Evolutionary conservation across 129 eudicot species (phyloP), one percentile per base, ranked within the genome.

Genomic region (Chrysanthemum seticuspe): DNA sequence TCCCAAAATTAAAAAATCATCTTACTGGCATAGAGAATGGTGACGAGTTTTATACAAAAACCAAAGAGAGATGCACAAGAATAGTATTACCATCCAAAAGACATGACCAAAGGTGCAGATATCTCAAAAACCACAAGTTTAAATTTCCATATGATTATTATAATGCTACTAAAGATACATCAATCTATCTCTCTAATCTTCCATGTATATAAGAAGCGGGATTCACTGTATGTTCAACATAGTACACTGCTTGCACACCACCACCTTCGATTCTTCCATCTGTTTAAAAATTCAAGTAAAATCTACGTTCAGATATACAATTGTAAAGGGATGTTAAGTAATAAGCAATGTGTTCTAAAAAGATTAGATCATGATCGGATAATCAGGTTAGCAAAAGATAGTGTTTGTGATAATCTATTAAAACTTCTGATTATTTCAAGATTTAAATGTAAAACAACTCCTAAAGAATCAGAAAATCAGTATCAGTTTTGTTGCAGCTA

Each of bases 211-310:
- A 76, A 58, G 73, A 76, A 31, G 55, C 56, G 29, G 29, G 71
- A 44, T 62, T 70, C 76, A 78, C 66, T 78, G 77, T 71, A 78
- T 78, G 73, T 77, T 70, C 81, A 78, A 78, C 82, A 71, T 78
- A 71, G 77, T 55, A 78, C 77, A 77, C 76, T 49, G 44, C 72
- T 67, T 23, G 69, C 61, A 74, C 71, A 74, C 71, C 64, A 44
- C 76, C 73, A 47, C 25, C 70, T 34, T 50, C 25, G 23, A 51
- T 21, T 69, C 81, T 12, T 64, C 67, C 77, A 13, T 29, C 73
- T 69, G 58, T 74, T 51, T 19, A 9, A 69, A 21, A 77, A 7
- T 6, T 51, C 27, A 19, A 54, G 63, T 60, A 34, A 76, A 77
- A 61, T 50, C 60, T 29, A 31, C 3, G 58, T 65, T 75, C 25